Conservation (phyloP, 225 moss, liverwort and hornwort species). For the Rhytidiadelphus loreus region DNA sequence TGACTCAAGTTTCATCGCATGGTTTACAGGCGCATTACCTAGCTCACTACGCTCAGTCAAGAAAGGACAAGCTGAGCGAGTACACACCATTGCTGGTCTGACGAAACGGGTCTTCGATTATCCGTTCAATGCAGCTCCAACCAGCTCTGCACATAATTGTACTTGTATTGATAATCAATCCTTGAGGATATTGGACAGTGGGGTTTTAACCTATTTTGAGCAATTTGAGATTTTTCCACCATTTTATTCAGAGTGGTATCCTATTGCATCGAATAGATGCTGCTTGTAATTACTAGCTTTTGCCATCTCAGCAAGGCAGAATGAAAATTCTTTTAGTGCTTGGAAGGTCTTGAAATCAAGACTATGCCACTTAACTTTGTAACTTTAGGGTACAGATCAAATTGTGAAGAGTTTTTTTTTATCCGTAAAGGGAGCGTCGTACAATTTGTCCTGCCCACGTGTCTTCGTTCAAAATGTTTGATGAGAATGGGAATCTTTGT, state of each 20-base stretch:
- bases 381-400: neutral
- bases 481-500: neutral
- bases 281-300: slow-evolving; percentile 7
- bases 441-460: neutral
- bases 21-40: slow-evolving; percentile 31
- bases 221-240: slow-evolving; percentile 3
- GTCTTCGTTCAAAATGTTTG: no score
- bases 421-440: neutral
- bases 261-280: neutral
- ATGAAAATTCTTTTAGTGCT: neutral
- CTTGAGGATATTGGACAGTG: neutral
- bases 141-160: slow-evolving; percentile 10
- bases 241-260: neutral
- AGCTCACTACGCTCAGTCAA: slow-evolving; percentile 15
- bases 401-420: neutral
- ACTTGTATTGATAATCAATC: neutral
- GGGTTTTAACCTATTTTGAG: neutral
- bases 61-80: slow-evolving; percentile 40
- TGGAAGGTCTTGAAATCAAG: slow-evolving; percentile 16
- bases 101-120: neutral
- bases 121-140: neutral
- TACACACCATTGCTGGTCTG: slow-evolving; percentile 39
- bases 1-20: neutral
- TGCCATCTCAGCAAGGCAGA: slow-evolving; percentile 15
- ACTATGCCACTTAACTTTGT: neutral